Evolutionary conservation across 495 filamentous ascomycete species (phyloP), one percentile per base, ranked within the genome.

Genomic region (Xylaria cubensis): DNA sequence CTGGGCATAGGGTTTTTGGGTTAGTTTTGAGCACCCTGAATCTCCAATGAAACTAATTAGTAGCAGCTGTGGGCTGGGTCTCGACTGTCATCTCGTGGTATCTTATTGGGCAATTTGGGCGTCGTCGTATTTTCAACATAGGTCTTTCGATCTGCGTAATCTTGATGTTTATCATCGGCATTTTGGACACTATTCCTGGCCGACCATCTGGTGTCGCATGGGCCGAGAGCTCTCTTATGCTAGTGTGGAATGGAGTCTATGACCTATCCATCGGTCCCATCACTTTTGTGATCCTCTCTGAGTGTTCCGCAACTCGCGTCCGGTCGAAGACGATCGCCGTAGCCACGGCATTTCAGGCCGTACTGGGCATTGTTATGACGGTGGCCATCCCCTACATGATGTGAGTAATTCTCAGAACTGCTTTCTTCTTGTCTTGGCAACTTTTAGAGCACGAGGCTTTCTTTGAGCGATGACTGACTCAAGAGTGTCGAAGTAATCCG

Each of bases 321-420:
- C 84, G 91, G 8, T 86, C 87, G 0, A 90, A 90, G 77, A 90
- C 90, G 0, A 88, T 89, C 2, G 89, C 85, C 8, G 76, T 93
- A 3, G 88, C 89, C 0, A 89, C 89, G 1, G 90, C 88, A 8
- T 81, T 85, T 0, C 89, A 93, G 68, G 85, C 87, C 0, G 72
- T 89, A 0, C 78, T 90, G 46, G 87, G 87, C 1, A 90, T 91
- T 53, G 80, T 85, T 12, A 90, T 89, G 81, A 90, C 87, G 6
- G 84, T 92, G 15, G 87, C 87, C 0, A 89, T 91, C 62, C 89
- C 89, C 0, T 90, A 92, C 70, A 87, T 91, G 86, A 85, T 93
- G 56, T 46, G 17, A 13, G 42, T 17, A 46, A 46, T 46, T 46
- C 42, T 17, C 42, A 17, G 42, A 13, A 17, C 42, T 13, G 0